Conservation (phyloP, 148 eudicot species). For the Arbutus unedo region DNA sequence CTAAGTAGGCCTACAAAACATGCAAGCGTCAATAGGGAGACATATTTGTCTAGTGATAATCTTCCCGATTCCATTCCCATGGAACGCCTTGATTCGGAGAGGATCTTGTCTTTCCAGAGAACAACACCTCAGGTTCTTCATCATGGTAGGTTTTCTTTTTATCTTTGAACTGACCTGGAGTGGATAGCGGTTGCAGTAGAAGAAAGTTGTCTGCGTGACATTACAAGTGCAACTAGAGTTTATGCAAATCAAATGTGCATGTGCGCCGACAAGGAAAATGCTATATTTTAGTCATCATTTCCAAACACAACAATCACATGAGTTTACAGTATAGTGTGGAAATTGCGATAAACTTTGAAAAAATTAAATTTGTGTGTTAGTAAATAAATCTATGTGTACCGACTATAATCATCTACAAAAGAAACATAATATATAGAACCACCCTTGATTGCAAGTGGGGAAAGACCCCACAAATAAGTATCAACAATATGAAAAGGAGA, state of each 20-base stretch:
- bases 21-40: conserved; percentile 1
- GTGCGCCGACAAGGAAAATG: not conserved
- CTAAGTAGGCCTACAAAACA: not conserved
- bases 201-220: not conserved
- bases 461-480: too few relatives aligned
- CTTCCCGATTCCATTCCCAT: conserved; percentile 9
- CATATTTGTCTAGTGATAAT: conserved; percentile 11
- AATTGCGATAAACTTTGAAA: too few relatives aligned
- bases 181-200: not conserved
- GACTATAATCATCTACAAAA: too few relatives aligned
- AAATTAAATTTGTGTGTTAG: too few relatives aligned
- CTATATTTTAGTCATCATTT: not conserved
- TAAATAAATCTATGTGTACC: too few relatives aligned
- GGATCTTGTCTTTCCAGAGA: conserved; percentile 12
- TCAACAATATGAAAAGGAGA: too few relatives aligned
- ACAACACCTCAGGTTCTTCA: conserved; percentile 5
- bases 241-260: not conserved
- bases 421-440: too few relatives aligned
- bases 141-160: conserved; percentile 12
- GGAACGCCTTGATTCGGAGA: conserved; percentile 11
- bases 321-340: not conserved
- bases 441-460: too few relatives aligned
- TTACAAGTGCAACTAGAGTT: not conserved
- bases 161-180: not conserved
- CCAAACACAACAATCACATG: not conserved